phyloP scores from a whole-genome alignment of 495 filamentous ascomycete species.

The Talaromyces borbonicus region DNA sequence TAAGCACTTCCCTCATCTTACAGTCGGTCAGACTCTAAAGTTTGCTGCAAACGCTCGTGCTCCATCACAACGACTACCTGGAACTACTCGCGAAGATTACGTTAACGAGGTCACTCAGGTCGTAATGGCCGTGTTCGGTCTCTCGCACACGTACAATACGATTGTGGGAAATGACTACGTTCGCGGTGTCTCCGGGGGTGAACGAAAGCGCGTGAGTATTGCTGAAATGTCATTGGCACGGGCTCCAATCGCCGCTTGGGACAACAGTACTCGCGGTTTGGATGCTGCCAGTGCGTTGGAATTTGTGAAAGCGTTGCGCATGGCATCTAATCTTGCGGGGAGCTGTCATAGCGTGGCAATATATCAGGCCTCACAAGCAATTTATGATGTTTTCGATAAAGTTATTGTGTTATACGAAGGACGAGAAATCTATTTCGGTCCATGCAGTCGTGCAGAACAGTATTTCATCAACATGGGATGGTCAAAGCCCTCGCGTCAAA shows the following conservation, averaged over 20 bases:
- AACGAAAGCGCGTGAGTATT: slow-evolving; percentile 57
- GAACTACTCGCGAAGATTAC: slow-evolving; percentile 30
- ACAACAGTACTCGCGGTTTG: slow-evolving; percentile 76
- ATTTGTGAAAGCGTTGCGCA: slow-evolving; percentile 55
- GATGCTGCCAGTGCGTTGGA: slow-evolving; percentile 79
- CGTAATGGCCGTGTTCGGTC: slow-evolving; percentile 51
- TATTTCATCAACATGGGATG: slow-evolving; percentile 57
- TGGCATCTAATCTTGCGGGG: slow-evolving; percentile 64
- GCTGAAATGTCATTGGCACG: slow-evolving; percentile 59
- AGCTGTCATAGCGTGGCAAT: slow-evolving; percentile 71
- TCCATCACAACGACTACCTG: slow-evolving; percentile 32
- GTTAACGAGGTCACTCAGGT: slow-evolving; percentile 43
- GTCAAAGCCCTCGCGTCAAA: slow-evolving; percentile 48
- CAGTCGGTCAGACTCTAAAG: slow-evolving; percentile 55
- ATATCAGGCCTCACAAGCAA: slow-evolving; percentile 79
- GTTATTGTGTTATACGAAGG: slow-evolving; percentile 54
- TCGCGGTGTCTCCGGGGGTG: slow-evolving; percentile 71
- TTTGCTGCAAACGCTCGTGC: slow-evolving; percentile 50
- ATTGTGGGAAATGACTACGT: slow-evolving; percentile 41
- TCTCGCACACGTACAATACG: slow-evolving; percentile 47
- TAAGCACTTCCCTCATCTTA: slow-evolving; percentile 56
- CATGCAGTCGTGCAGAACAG: slow-evolving; percentile 42
- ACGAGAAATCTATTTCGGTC: slow-evolving; percentile 59
- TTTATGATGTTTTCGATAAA: slow-evolving; percentile 61
- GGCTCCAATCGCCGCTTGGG: slow-evolving; percentile 67